Evolutionary conservation across 306 rosid genomes (phyloP).

Genomic region (Vigna unguiculata): DNA sequence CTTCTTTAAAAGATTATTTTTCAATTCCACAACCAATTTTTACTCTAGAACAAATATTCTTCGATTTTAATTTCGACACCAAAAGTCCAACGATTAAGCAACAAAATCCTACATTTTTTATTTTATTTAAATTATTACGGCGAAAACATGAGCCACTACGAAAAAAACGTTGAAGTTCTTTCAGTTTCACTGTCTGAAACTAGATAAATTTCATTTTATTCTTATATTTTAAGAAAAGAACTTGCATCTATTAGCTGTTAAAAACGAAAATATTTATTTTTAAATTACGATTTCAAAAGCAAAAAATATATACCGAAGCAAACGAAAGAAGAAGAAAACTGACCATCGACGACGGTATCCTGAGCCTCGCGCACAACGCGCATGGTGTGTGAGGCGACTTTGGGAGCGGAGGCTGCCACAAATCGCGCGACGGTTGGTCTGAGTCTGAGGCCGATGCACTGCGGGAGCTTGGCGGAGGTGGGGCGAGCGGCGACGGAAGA

Average conservation of each 20-base stretch:
- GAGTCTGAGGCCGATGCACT: slow-evolving; percentile 65
- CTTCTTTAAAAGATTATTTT: too few relatives aligned
- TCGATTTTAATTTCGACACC: background rate
- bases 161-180: background rate
- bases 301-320: background rate
- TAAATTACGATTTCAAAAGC: background rate
- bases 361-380: slow-evolving; percentile 74
- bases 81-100: background rate
- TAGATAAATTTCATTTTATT: background rate
- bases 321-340: background rate
- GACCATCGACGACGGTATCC: slow-evolving; percentile 76
- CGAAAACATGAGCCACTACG: background rate
- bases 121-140: background rate
- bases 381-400: slow-evolving; percentile 47
- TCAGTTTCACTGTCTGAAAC: background rate
- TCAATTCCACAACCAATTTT: too few relatives aligned
- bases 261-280: too few relatives aligned
- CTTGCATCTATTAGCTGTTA: too few relatives aligned
- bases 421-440: slow-evolving; percentile 45
- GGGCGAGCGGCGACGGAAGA: slow-evolving; percentile 52
- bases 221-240: too few relatives aligned
- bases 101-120: background rate
- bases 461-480: slow-evolving; percentile 45
- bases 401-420: slow-evolving; percentile 10
- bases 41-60: background rate